Evolutionary conservation across 306 rosid species (phyloP).

Genomic region (Inga leiocalycina): DNA sequence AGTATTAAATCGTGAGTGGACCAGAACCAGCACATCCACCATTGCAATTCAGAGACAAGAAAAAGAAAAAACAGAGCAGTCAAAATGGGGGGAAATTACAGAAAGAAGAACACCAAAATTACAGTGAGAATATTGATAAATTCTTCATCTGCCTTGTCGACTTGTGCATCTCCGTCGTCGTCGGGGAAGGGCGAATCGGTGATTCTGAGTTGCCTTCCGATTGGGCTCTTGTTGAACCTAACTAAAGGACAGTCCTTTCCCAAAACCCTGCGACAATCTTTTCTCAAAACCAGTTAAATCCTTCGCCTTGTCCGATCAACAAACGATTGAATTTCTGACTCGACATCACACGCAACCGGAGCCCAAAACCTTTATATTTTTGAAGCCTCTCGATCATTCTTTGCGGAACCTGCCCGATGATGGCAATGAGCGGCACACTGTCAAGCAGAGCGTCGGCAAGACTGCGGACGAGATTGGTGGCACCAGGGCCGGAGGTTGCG

Average conservation of each 20-base stretch:
- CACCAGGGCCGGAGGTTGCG: slow-evolving; percentile 61
- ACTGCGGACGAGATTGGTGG: slow-evolving; percentile 57
- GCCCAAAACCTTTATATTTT: too few relatives aligned
- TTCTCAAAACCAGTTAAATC: too few relatives aligned
- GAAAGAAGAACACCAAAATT: not conserved
- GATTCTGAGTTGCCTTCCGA: slow-evolving; percentile 69
- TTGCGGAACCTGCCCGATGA: slow-evolving; percentile 89
- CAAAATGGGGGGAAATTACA: not conserved
- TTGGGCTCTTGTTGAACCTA: slow-evolving; percentile 48
- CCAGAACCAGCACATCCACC: not conserved
- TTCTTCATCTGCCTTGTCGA: slow-evolving; percentile 75
- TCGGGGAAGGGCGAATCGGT: slow-evolving; percentile 90
- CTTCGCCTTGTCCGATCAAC: too few relatives aligned
- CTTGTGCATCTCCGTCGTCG: slow-evolving; percentile 43
- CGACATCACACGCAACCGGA: too few relatives aligned
- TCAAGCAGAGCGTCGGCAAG: slow-evolving; percentile 84
- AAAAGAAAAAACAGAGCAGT: not conserved
- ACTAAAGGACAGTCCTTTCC: too few relatives aligned
- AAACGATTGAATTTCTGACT: too few relatives aligned
- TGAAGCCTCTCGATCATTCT: slow-evolving; percentile 57
- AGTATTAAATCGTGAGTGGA: not conserved
- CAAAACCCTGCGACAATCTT: too few relatives aligned
- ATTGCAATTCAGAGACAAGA: not conserved
- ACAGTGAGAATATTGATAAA: slow-evolving; percentile 51
- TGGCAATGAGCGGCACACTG: slow-evolving; percentile 73